Base-by-base conservation (phyloP, 2,329 filamentous ascomycete species). In the Shiraia bambusicola region DNA sequence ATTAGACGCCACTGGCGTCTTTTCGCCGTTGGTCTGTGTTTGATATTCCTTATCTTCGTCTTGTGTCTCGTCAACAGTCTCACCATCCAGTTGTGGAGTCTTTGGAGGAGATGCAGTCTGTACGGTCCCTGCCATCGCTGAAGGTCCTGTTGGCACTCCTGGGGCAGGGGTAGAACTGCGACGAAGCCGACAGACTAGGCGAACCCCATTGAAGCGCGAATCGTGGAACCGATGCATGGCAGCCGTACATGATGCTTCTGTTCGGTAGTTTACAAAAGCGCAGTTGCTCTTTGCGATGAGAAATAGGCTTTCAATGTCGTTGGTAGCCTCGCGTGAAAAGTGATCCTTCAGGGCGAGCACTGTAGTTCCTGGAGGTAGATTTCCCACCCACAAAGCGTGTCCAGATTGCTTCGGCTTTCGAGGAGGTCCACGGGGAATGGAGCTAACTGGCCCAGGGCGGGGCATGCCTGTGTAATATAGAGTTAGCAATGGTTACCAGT, bases 241-340 rank as follows among this genome's bases (percentile, higher is more conserved):
- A 7, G 80, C 77, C 6, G 80, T 72, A 62, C 90, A 96, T 4
- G 83, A 82, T 3, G 76, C 72, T 58, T 95, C 90, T 36, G 88
- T 86, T 49, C 84, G 87, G 66, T 94, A 97, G 62, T 97, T 97
- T 52, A 95, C 89, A 72, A 97, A 97, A 0, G 91, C 92, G 61
- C 92, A 97, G 63, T 96, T 96, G 66, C 91, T 96, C 67, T 96
- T 96, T 0, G 91, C 92, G 28, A 97, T 97, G 26, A 97, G 73
- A 54, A 97, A 96, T 0, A 97, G 74, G 33, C 90, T 95, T 64
- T 95, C 87, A 15, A 97, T 81, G 1, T 90, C 80, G 29, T 76
- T 80, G 0, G 77, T 79, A 0, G 88, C 84, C 52, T 91, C 86
- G 49, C 81, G 82, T 47, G 88, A 94, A 43, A 96, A 93, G 64